phyloP scores from a whole-genome alignment of 129 eudicot species.

The Solidago caesia region DNA sequence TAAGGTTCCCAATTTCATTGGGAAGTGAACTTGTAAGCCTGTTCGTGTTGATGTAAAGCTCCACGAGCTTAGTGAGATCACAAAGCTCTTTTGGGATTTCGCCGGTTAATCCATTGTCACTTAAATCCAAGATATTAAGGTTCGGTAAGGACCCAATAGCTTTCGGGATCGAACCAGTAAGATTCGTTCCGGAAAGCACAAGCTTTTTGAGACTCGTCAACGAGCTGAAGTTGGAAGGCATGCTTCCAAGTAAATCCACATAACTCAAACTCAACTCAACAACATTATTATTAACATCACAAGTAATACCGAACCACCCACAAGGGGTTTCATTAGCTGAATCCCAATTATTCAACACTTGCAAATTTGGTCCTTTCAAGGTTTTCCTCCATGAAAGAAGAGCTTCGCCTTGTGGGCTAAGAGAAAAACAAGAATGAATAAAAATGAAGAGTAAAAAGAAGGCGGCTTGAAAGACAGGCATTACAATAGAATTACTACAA shows the following conservation, averaged over 20 bases:
- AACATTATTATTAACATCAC: constrained; percentile 57
- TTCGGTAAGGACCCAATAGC: constrained; percentile 48
- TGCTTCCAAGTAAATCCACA: constrained; percentile 62
- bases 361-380: constrained; percentile 53
- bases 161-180: constrained; percentile 69
- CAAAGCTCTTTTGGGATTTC: constrained; percentile 64
- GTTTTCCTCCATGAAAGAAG: constrained; percentile 64
- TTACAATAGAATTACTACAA: constrained; percentile 29
- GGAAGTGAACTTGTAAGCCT: constrained; percentile 67
- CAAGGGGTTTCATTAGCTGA: constrained; percentile 58
- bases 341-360: constrained; percentile 56
- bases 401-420: constrained; percentile 70
- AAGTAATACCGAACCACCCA: constrained; percentile 67
- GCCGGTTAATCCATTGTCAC: constrained; percentile 80
- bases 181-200: constrained; percentile 74
- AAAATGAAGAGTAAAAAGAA: constrained; percentile 19
- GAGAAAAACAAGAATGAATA: constrained; percentile 32
- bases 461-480: constrained; percentile 46
- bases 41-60: constrained; percentile 62
- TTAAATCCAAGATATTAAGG: constrained; percentile 58
- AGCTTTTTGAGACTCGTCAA: constrained; percentile 48
- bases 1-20: constrained; percentile 54
- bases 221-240: constrained; percentile 51
- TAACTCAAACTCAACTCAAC: constrained; percentile 55
- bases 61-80: constrained; percentile 51